A percentile compares a stretch with the other conserved stretches of the same genome.
These are phyloP conservation scores for Tolypocladium amazonense DNA, from an alignment of 2,329 filamentous ascomycete species.

Conservation along the genomic window DNA sequence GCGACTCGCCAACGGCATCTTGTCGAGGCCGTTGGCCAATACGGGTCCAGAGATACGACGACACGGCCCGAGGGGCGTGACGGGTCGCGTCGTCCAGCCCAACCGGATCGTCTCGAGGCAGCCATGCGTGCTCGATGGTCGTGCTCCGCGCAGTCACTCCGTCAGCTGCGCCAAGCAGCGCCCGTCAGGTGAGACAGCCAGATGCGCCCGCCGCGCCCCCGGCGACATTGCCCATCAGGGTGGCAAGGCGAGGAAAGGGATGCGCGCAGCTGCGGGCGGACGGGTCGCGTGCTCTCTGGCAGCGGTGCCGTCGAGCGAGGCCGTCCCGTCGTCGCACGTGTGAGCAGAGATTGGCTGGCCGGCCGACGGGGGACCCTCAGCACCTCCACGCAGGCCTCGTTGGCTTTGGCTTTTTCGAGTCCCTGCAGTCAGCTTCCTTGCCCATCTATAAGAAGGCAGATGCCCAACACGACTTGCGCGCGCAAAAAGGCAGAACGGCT, in stretches of 20 bases:
- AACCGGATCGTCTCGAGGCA: background rate
- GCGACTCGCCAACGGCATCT: no score
- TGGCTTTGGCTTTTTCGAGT: background rate
- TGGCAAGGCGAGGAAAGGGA: no score
- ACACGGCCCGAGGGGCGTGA: background rate
- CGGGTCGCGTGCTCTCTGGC: background rate
- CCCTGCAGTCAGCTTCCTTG: background rate
- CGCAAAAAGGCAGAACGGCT: background rate
- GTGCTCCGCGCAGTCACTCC: background rate
- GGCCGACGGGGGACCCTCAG: no score
- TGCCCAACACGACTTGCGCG: background rate
- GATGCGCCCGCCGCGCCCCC: background rate
- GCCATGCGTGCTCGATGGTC: background rate
- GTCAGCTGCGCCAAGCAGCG: background rate
- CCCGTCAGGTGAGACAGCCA: background rate
- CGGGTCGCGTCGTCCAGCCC: background rate
- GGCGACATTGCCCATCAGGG: background rate
- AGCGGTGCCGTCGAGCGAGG: background rate
- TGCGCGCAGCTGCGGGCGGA: background rate
- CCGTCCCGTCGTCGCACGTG: conserved; percentile 11
- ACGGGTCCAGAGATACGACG: background rate
- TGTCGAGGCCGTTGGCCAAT: background rate
- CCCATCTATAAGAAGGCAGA: background rate
- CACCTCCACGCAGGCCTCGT: background rate
- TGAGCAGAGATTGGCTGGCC: conserved; percentile 8